A percentile compares a stretch with the other conserved stretches of the same genome.
Conservation (phyloP, 352 stramenopile species). For the Blastocystis sp. region DNA sequence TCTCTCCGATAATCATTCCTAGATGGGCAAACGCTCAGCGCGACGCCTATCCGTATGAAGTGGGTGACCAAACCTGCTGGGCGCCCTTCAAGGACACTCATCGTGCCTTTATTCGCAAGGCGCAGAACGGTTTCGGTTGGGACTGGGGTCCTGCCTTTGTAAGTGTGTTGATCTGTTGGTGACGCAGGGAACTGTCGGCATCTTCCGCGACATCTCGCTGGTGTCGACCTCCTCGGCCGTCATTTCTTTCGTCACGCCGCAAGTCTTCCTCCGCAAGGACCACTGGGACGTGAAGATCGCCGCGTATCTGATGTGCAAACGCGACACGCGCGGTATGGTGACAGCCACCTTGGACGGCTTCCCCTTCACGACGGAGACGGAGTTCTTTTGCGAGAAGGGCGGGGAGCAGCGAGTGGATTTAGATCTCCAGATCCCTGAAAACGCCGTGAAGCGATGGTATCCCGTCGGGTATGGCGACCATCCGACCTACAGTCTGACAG, state of each 20-base stretch:
- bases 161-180: background rate
- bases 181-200: constrained; percentile 8
- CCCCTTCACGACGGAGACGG: too few species aligned
- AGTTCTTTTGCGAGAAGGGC: background rate
- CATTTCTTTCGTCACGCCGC: background rate
- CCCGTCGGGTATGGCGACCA: constrained; percentile 20
- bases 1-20: background rate
- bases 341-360: background rate
- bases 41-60: constrained; percentile 59
- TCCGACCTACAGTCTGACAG: background rate
- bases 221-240: background rate
- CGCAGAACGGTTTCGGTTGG: constrained; percentile 73
- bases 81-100: constrained; percentile 69
- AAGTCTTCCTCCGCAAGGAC: background rate
- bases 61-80: constrained; percentile 68
- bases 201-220: constrained; percentile 10
- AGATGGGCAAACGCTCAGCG: constrained; percentile 25
- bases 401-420: background rate
- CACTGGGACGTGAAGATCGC: background rate
- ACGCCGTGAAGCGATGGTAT: background rate
- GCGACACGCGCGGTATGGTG: background rate
- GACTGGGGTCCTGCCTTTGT: constrained; percentile 67
- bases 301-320: background rate
- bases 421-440: background rate
- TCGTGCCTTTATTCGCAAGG: constrained; percentile 72